Evolutionary conservation across 768 basidiomycete genomes (phyloP).

Genomic region (Kwoniella europaea): DNA sequence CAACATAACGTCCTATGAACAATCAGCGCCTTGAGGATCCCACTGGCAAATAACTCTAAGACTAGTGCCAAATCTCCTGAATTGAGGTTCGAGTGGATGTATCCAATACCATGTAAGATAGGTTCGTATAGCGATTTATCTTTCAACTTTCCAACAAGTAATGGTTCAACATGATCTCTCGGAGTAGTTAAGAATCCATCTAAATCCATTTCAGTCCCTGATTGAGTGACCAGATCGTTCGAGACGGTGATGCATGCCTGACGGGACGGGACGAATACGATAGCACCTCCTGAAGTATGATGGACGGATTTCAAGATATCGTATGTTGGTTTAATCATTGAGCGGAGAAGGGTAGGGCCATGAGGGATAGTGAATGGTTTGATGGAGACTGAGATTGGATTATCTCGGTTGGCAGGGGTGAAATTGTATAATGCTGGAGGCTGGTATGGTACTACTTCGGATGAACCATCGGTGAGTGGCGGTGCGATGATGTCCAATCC

Average conservation of each 20-base stretch:
- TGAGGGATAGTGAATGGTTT: slow-evolving; percentile 84
- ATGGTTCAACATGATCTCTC: slow-evolving; percentile 68
- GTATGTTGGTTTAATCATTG: slow-evolving; percentile 89
- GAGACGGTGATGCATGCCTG: slow-evolving; percentile 75
- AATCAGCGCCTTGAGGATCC: slow-evolving; percentile 77
- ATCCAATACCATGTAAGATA: slow-evolving; percentile 81
- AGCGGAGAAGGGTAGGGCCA: slow-evolving; percentile 83
- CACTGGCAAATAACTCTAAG: slow-evolving; percentile 80
- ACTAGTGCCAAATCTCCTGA: slow-evolving; percentile 72
- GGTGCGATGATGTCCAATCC: slow-evolving; percentile 67
- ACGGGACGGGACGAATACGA: slow-evolving; percentile 88
- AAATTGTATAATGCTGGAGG: slow-evolving; percentile 66
- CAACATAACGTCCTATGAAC: slow-evolving; percentile 83
- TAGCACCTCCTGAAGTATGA: slow-evolving; percentile 58
- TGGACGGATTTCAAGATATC: slow-evolving; percentile 65
- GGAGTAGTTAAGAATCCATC: slow-evolving; percentile 54
- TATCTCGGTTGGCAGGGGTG: slow-evolving; percentile 79
- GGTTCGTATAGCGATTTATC: slow-evolving; percentile 72
- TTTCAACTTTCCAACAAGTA: slow-evolving; percentile 64
- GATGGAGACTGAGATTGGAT: slow-evolving; percentile 70
- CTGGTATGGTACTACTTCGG: slow-evolving; percentile 4
- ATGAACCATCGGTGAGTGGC: background rate
- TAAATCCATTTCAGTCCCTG: slow-evolving; percentile 72
- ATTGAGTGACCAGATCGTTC: slow-evolving; percentile 83
- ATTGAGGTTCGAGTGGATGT: slow-evolving; percentile 76